Base-by-base conservation (phyloP, 108 stramenopile species). In the Epithemia pelagica region DNA sequence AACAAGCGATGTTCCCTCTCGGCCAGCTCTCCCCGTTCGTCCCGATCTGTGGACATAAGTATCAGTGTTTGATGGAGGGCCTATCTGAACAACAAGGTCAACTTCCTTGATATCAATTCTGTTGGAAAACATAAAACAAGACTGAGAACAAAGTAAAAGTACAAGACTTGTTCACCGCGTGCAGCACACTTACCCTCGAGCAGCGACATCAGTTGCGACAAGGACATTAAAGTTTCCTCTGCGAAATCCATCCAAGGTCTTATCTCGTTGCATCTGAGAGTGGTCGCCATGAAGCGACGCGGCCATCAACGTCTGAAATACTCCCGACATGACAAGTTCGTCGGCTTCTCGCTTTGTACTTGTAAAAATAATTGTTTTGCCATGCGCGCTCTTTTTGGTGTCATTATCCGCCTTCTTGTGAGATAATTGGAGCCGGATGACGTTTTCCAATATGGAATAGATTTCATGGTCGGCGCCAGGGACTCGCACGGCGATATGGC, bases 361-460 rank as follows among this genome's bases (percentile, higher is more conserved):
- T 65, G 96, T 94, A 74, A 99, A 99, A 32, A 99, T 97, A 61
- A 97, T 79, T 0, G 95, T 96, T 7, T 97, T 97, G 8, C 97
- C 97, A 65, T 91, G 5, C 29, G 96, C 95, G 20, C 96, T 98
- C 80, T 99, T 99, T 67, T 98, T 96, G 5, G 96, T 90, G 15
- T 46, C 37, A 46, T 10, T 5, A 15, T 46, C 37, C 15, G 5
- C 37, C 10, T 46, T 5, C 5, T 46, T 5, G 10, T 46, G 5
- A 10, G 37, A 5, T 10, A 46, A 15, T 10, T 46, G 37, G 15
- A 46, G 37, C 15, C 37, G 88, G 74, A 95, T 95, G 60, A 99
- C 96, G 70, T 97, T 96, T 72, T 99, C 98, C 60, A 99, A 95
- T 78, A 97, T 97, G 78, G 97, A 96, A 68, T 98, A 97, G 20